Evolutionary conservation across 371 early-diverging fungal species (phyloP), one percentile per base, ranked within the genome.

Genomic region (Mortierella sp.): DNA sequence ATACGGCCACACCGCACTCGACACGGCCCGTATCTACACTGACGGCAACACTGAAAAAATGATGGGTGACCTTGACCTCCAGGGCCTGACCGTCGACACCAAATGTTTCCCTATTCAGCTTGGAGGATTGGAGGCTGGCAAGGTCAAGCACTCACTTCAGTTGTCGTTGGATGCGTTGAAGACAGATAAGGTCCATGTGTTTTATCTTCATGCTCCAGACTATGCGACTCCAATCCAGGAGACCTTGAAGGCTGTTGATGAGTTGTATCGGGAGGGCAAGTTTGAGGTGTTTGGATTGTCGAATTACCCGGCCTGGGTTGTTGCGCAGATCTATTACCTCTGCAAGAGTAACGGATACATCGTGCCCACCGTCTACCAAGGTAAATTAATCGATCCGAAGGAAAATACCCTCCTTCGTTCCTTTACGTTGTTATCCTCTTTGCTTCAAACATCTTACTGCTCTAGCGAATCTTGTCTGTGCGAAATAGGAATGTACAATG

Each of bases 191-290:
- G 91, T 91, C 21, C 89, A 90, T 58, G 85, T 92, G 31, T 90
- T 90, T 77, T 91, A 91, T 80, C 82, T 91, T 26, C 92, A 92
- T 81, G 91, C 91, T 24, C 92, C 92, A 0, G 90, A 91, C 55
- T 89, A 86, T 38, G 79, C 82, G 14, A 90, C 89, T 0, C 90
- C 91, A 31, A 84, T 92, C 58, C 84, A 90, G 75, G 80, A 84
- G 55, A 92, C 91, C 0, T 73, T 90, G 21, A 52, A 73, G 19
- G 91, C 87, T 34, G 88, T 92, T 21, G 84, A 92, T 58, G 88
- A 89, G 38, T 68, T 92, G 47, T 89, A 91, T 74, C 70, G 84
- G 38, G 80, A 89, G 72, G 91, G 90, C 7, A 78, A 81, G 47
- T 92, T 91, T 78, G 84, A 86, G 70, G 82, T 87, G 87, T 88